Evolutionary conservation across 768 basidiomycete species (phyloP), one percentile per base, ranked within the genome.

Genomic region (Phlebiopsis gigantea): DNA sequence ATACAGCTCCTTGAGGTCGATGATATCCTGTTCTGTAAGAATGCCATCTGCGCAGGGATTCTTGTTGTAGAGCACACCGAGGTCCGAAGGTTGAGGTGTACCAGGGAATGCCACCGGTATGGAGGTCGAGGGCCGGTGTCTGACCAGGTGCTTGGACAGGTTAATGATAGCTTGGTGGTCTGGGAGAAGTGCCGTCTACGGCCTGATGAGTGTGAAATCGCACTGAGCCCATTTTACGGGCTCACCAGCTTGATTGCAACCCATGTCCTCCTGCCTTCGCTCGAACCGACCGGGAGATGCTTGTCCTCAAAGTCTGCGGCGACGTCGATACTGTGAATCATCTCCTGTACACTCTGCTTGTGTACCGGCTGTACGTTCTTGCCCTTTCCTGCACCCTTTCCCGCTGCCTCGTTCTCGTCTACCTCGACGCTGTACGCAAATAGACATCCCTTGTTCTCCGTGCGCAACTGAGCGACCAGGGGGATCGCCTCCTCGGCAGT

Each of bases 361-460:
- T 90, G 78, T 5, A 74, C 69, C 8, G 71, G 71, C 46, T 69
- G 60, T 53, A 31, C 53, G 5, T 62, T 53, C 34, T 69, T 62
- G 28, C 62, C 60, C 7, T 53, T 46, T 25, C 49, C 56, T 42
- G 56, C 60, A 4, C 47, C 42, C 43, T 63, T 29, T 5, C 71
- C 74, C 0, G 74, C 72, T 4, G 80, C 79, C 39, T 82, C 76
- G 10, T 69, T 70, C 63, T 85, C 81, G 61, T 92, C 84, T 10
- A 89, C 92, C 70, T 95, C 92, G 25, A 92, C 91, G 49, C 85
- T 88, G 71, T 97, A 96, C 21, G 80, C 85, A 61, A 97, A 82
- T 12, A 97, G 71, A 8, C 80, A 76, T 2, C 91, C 94, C 59
- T 85, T 88, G 63, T 89, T 87, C 58, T 79, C 79, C 9, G 69